A percentile compares a stretch with the other conserved stretches of the same genome.
These are phyloP conservation scores for Leucocoprinus birnbaumii DNA, from an alignment of 768 basidiomycete species.

Conservation along the genomic window DNA sequence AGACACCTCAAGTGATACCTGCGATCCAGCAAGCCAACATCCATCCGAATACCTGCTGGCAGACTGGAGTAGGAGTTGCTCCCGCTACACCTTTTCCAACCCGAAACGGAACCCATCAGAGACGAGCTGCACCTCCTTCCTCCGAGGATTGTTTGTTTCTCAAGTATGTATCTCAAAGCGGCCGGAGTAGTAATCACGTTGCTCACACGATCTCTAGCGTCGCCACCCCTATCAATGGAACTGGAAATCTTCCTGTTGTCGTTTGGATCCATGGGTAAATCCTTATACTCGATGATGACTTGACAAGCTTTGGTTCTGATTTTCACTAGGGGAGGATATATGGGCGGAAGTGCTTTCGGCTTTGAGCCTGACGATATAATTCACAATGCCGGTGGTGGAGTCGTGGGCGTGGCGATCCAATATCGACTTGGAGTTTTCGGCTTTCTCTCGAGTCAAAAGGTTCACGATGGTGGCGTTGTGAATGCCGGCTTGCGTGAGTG, in stretches of 20 bases:
- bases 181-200: not conserved
- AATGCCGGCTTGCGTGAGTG: constrained; percentile 51
- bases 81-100: constrained; percentile 18
- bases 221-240: constrained; percentile 24
- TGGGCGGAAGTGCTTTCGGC: not conserved
- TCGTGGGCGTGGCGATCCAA: constrained; percentile 38
- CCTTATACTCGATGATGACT: no score
- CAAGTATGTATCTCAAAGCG: constrained; percentile 22
- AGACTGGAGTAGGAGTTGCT: constrained; percentile 7
- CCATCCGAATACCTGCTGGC: constrained; percentile 5
- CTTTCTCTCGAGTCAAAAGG: constrained; percentile 40
- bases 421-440: constrained; percentile 46
- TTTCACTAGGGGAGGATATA: not conserved
- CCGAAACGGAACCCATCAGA: not conserved
- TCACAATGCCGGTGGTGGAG: constrained; percentile 28
- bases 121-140: constrained; percentile 2
- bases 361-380: constrained; percentile 27
- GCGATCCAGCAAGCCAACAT: constrained; percentile 7
- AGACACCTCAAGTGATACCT: not conserved
- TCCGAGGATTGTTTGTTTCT: constrained; percentile 42
- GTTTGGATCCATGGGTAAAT: constrained; percentile 44
- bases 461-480: constrained; percentile 39
- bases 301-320: not conserved
- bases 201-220: constrained; percentile 23
- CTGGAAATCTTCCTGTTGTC: constrained; percentile 30